Conservation (phyloP, 495 filamentous ascomycete species). For the Penicillium soppii region DNA sequence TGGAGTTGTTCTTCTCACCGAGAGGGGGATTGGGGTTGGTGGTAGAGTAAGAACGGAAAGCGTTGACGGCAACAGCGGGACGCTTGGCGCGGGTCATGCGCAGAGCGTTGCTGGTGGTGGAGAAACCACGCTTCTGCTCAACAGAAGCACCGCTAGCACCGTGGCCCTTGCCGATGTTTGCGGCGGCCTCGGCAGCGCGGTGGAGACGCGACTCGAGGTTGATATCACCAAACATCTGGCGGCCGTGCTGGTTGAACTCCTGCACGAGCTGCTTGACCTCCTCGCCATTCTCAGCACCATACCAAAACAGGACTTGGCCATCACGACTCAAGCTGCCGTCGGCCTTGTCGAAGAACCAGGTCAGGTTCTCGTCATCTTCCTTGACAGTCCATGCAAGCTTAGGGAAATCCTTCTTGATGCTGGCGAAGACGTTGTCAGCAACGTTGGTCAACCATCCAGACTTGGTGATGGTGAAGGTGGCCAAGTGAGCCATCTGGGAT, state of each 20-base stretch:
- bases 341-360: constrained; percentile 98
- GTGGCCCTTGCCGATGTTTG: constrained; percentile 52
- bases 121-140: constrained; percentile 67
- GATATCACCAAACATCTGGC: constrained; percentile 86
- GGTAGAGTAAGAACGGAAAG: constrained; percentile 55
- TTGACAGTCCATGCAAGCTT: constrained; percentile 97
- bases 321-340: constrained; percentile 84
- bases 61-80: constrained; percentile 27
- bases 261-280: constrained; percentile 85
- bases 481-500: constrained; percentile 67
- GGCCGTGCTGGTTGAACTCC: constrained; percentile 80
- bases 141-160: constrained; percentile 41
- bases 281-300: constrained; percentile 80
- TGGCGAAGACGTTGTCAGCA: constrained; percentile 94
- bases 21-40: constrained; percentile 98
- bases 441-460: constrained; percentile 94
- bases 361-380: constrained; percentile 94
- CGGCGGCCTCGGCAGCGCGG: constrained; percentile 68
- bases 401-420: constrained; percentile 88
- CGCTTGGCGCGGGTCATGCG: constrained; percentile 33
- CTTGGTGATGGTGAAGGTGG: constrained; percentile 94
- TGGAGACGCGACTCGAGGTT: constrained; percentile 84
- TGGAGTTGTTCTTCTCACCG: constrained; percentile 88
- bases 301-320: constrained; percentile 95
- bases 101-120: constrained; percentile 51